Base-by-base conservation (phyloP, 257 asterid genomes). In the Gentiana dahurica region DNA sequence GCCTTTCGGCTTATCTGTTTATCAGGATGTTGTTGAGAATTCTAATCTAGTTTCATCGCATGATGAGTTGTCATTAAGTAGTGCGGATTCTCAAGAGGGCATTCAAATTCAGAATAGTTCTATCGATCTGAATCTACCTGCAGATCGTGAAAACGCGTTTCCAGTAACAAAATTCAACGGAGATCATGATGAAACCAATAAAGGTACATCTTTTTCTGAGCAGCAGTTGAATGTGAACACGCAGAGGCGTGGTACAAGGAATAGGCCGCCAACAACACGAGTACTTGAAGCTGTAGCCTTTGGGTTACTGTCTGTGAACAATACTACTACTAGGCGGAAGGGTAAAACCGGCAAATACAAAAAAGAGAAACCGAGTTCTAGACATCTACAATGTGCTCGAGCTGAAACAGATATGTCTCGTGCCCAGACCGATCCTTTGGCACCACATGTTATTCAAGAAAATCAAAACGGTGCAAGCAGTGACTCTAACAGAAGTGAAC, bases 121-220 rank as follows among this genome's bases (percentile, higher is more conserved):
- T 76, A 77, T 87, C 34, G 94, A 87, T 66, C 80, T 87, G 36
- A 83, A 87, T 68, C 43, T 75, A 52, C 87, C 85, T 57, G 86
- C 65, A 41, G 86, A 74, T 59, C 50, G 61, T n/a, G 91, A 77
- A 49, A 75, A 65, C 41, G 72, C 55, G 2, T 36, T 49, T 59
- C 32, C 67, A 15, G 55, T 65, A 46, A 58, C 72, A 49, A 71
- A 68, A 55, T 46, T 55, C 13, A 43, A 57, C 2, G 73, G 57
- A 37, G 74, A 69, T 46, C 63, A 55, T 41, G 76, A 71, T 59
- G 68, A 65, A 34, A 57, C 57, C 63, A 54, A n/a, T 4, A 63
- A 65, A 36, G 63, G 68, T 36, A 51, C 55, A 7, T 8, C 38
- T 44, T 47, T 32, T 34, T 24, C 55, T 46, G 60, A 51, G 55